Evolutionary conservation across 2,329 filamentous ascomycete species (phyloP).

Genomic region (Phoma sp.): DNA sequence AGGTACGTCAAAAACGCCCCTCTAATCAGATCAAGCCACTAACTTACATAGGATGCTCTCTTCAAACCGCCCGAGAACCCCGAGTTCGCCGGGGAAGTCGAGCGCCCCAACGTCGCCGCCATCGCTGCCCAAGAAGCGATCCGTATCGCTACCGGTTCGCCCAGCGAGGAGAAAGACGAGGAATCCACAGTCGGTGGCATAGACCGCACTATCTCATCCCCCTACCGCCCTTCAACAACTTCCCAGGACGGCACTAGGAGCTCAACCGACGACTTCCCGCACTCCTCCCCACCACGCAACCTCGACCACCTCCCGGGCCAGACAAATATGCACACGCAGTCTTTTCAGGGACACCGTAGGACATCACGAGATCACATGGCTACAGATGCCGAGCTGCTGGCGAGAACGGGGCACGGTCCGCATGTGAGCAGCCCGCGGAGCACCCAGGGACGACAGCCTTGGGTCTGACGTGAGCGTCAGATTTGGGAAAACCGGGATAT

Average conservation of each 20-base stretch:
- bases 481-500: no score
- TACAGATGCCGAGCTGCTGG: constrained; percentile 9
- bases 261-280: constrained; percentile 3
- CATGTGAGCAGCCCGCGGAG: constrained; percentile 1
- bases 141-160: background rate
- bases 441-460: constrained; percentile 1
- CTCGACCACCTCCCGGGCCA: constrained; percentile 2
- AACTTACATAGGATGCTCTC: constrained; percentile 24
- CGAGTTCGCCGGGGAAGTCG: constrained; percentile 31
- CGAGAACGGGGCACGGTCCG: constrained; percentile 6
- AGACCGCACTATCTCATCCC: constrained; percentile 4
- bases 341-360: background rate
- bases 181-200: constrained; percentile 1
- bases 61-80: constrained; percentile 41
- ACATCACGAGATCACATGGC: constrained; percentile 11
- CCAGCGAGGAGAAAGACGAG: constrained; percentile 1
- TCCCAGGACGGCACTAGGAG: constrained; percentile 8
- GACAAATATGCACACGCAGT: constrained; percentile 4
- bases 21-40: background rate
- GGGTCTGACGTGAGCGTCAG: background rate
- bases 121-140: constrained; percentile 33
- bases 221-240: background rate
- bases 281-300: background rate
- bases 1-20: constrained; percentile 18
- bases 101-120: constrained; percentile 40